A percentile compares a stretch with the other conserved stretches of the same genome.
Conservation (phyloP, 495 filamentous ascomycete genomes). For the Tetracladium marchalianum region DNA sequence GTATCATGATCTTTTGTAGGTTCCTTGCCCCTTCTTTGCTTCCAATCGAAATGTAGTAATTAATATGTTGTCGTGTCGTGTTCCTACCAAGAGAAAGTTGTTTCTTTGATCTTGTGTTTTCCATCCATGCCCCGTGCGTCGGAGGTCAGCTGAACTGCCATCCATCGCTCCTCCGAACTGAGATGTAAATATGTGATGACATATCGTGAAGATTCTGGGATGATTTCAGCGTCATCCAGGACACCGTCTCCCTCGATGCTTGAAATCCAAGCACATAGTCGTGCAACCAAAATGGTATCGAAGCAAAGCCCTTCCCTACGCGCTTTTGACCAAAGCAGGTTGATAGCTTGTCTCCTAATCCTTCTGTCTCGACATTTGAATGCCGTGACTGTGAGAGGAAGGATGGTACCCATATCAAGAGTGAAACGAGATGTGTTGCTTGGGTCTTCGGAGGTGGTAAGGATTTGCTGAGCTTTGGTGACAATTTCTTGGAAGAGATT, state of each 20-base stretch:
- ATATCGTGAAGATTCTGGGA: constrained; percentile 14
- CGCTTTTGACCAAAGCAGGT: constrained; percentile 26
- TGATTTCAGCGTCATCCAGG: constrained; percentile 14
- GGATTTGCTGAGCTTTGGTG: constrained; percentile 14
- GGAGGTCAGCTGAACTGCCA: constrained; percentile 17
- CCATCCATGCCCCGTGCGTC: constrained; percentile 11
- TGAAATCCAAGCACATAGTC: constrained; percentile 18
- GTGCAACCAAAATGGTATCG: constrained; percentile 18
- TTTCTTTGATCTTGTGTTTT: constrained; percentile 14
- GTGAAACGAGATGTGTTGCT: constrained; percentile 17
- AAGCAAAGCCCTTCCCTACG: constrained; percentile 38
- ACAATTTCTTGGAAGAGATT: constrained; percentile 18
- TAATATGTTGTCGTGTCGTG: no score
- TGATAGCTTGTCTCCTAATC: constrained; percentile 33
- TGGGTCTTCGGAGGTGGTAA: constrained; percentile 14
- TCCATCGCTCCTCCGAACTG: constrained; percentile 17
- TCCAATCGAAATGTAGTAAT: no score
- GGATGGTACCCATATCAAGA: constrained; percentile 29
- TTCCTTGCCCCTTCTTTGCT: no score
- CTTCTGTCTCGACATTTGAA: constrained; percentile 34
- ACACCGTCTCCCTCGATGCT: constrained; percentile 20
- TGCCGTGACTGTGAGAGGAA: constrained; percentile 28
- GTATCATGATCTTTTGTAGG: no score
- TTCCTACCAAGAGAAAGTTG: constrained; percentile 21
- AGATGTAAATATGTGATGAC: constrained; percentile 20